A percentile compares a stretch with the other conserved stretches of the same genome.
Evolutionary conservation across 208 protist species (phyloP).

Genomic region (Trypanosomatidae sp.): DNA sequence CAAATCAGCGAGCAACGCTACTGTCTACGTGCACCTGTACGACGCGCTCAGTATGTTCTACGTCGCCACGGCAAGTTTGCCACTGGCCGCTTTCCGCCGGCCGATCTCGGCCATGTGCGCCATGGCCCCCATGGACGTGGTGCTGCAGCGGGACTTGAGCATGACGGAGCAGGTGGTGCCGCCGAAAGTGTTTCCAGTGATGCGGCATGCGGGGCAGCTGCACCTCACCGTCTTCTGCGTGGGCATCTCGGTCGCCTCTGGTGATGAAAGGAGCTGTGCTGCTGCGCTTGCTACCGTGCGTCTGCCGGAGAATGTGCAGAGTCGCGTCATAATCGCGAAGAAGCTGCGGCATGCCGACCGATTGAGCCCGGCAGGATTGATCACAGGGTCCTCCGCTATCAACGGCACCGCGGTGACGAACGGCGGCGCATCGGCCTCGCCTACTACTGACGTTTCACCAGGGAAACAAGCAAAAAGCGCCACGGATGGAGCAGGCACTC

Average conservation of each 20-base stretch:
- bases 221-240: conserved; percentile 87
- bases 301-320: conserved; percentile 6
- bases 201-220: conserved; percentile 78
- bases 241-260: conserved; percentile 25
- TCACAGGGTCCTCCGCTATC: background rate
- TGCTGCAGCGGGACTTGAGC: conserved; percentile 72
- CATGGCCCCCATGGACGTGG: conserved; percentile 60
- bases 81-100: conserved; percentile 68
- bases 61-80: conserved; percentile 57
- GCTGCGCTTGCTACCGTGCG: conserved; percentile 12
- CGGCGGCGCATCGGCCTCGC: background rate
- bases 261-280: background rate
- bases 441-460: background rate
- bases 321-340: conserved; percentile 69
- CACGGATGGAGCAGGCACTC: background rate
- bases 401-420: background rate
- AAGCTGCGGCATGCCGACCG: conserved; percentile 60
- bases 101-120: conserved; percentile 64
- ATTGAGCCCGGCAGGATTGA: conserved; percentile 15
- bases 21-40: conserved; percentile 84
- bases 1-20: conserved; percentile 40
- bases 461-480: background rate
- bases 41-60: conserved; percentile 92
- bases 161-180: conserved; percentile 73
- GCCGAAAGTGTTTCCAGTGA: conserved; percentile 61